These are phyloP conservation scores for Paxillus rubicundulus DNA, from an alignment of 768 basidiomycete genomes.

Conservation along the genomic window DNA sequence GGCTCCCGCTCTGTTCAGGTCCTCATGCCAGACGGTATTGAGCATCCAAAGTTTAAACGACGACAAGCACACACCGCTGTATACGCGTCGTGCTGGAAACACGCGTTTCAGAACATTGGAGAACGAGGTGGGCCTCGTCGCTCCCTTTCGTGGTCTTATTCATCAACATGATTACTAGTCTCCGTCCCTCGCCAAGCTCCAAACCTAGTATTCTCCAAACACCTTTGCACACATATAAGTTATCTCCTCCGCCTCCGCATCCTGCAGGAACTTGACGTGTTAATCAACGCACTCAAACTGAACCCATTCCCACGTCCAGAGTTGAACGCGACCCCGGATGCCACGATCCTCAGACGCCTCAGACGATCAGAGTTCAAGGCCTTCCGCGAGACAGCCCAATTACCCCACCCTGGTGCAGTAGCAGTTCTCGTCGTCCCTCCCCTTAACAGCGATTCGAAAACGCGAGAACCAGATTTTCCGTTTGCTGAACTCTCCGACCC, in stretches of 20 bases:
- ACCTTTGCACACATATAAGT: constrained; percentile 53
- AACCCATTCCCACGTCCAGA: not conserved
- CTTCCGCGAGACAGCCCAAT: constrained; percentile 43
- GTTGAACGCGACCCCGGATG: constrained; percentile 15
- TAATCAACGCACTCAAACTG: constrained; percentile 36
- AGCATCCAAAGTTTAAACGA: constrained; percentile 58
- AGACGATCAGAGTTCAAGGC: constrained; percentile 57
- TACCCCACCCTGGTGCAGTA: constrained; percentile 53
- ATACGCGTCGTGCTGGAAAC: constrained; percentile 64
- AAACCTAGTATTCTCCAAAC: constrained; percentile 37
- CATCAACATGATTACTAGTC: constrained; percentile 6
- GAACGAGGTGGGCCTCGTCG: constrained; percentile 34
- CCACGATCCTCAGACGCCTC: constrained; percentile 57
- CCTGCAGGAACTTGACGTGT: constrained; percentile 69
- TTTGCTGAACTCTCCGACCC: constrained; percentile 5
- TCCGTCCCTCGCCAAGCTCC: constrained; percentile 26
- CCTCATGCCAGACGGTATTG: constrained; percentile 58
- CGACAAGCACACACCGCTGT: constrained; percentile 43
- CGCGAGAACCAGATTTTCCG: constrained; percentile 39
- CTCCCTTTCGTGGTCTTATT: not conserved
- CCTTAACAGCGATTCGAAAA: constrained; percentile 50
- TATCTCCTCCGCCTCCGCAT: constrained; percentile 71
- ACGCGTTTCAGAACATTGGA: constrained; percentile 38
- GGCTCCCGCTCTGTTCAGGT: constrained; percentile 27
- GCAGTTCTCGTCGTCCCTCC: constrained; percentile 74